phyloP scores from a whole-genome alignment of 305 asterid genomes.

The Solanum hybrid region DNA sequence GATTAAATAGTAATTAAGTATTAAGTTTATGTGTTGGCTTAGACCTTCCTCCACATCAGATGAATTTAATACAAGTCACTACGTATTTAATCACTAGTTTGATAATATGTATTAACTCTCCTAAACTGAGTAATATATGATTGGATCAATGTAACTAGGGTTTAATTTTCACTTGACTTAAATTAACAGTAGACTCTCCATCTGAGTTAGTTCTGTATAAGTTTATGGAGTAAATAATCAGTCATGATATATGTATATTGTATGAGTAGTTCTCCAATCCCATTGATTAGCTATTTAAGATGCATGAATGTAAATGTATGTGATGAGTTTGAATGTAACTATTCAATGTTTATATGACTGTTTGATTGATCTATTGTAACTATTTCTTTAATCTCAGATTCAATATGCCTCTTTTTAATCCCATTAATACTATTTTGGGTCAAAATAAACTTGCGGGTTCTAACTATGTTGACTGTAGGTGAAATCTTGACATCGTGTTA shows the following conservation, averaged over 20 bases:
- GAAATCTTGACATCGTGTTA: neutral
- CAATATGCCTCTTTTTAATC: neutral
- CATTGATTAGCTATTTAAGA: neutral
- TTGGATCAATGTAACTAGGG: neutral
- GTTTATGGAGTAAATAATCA: neutral
- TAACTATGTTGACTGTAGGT: neutral
- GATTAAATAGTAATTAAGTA: neutral
- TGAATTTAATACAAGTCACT: neutral
- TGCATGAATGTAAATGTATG: neutral
- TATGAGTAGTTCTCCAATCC: neutral
- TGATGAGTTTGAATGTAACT: neutral
- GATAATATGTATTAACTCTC: neutral
- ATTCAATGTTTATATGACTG: neutral
- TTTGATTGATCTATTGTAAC: neutral
- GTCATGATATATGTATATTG: neutral
- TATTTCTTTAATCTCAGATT: neutral
- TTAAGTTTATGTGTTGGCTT: neutral
- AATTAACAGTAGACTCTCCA: neutral
- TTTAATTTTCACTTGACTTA: neutral
- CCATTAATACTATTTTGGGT: neutral
- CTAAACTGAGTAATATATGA: neutral
- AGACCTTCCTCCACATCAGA: neutral
- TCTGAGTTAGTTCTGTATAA: neutral
- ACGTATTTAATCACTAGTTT: neutral
- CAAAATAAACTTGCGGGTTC: neutral